Percentiles rank a stretch among this genome's conserved stretches.
Conservation (phyloP, 2,329 filamentous ascomycete species). For the Sarocladium oryzae region DNA sequence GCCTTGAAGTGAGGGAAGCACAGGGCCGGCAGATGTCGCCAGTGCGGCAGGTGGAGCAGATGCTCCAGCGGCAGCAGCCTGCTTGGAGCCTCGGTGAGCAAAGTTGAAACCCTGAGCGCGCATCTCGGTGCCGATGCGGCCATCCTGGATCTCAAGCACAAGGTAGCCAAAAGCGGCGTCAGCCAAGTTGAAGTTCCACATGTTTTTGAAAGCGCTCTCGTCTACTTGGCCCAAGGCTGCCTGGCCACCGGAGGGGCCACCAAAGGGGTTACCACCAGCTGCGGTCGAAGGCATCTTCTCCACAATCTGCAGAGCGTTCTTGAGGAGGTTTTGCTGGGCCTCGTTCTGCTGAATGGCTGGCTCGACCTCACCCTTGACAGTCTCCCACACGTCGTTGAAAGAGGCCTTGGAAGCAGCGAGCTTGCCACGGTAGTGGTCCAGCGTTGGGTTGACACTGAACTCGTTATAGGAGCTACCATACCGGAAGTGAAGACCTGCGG, state of each 20-base stretch:
- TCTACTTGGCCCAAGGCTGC: slow-evolving; percentile 81
- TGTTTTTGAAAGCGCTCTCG: slow-evolving; percentile 99
- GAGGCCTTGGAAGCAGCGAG: slow-evolving; percentile 95
- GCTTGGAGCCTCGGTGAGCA: slow-evolving; percentile 86
- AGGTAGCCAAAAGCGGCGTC: slow-evolving; percentile 97
- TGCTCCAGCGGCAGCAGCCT: slow-evolving; percentile 34
- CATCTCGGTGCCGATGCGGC: slow-evolving; percentile 97
- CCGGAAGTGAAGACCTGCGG: slow-evolving; percentile 93
- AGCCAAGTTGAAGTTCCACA: slow-evolving; percentile 99
- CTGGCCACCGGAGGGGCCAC: slow-evolving; percentile 70
- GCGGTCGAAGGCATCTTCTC: slow-evolving; percentile 96
- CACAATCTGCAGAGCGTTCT: slow-evolving; percentile 89
- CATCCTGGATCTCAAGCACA: slow-evolving; percentile 89
- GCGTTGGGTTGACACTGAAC: slow-evolving; percentile 95
- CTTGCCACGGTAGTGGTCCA: slow-evolving; percentile 98
- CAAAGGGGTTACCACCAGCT: slow-evolving; percentile 94
- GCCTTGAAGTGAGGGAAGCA: slow-evolving; percentile 29
- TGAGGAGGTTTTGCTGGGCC: slow-evolving; percentile 83
- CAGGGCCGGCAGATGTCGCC: slow-evolving; percentile 23
- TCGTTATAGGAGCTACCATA: slow-evolving; percentile 99
- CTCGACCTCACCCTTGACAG: slow-evolving; percentile 92
- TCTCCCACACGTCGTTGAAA: slow-evolving; percentile 99
- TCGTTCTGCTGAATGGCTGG: slow-evolving; percentile 91
- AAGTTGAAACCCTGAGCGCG: slow-evolving; percentile 99
- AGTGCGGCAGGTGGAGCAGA: slow-evolving; percentile 23